Evolutionary conservation across 208 protist genomes (phyloP).

Genomic region (Borovskyia barvae): DNA sequence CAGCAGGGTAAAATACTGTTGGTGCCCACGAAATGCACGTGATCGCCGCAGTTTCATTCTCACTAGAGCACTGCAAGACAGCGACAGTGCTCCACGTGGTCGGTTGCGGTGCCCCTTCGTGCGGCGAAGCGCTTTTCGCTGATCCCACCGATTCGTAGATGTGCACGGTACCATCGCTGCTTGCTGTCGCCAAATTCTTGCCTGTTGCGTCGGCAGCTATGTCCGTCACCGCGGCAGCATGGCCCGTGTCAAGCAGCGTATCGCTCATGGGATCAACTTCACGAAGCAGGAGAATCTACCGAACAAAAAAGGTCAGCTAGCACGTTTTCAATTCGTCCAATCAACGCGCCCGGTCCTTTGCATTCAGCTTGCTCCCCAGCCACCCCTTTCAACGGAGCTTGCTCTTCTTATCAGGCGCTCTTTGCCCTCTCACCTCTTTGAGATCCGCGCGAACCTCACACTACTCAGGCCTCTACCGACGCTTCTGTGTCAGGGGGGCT

Average conservation of each 20-base stretch:
- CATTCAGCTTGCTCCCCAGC: no score
- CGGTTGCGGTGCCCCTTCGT: conserved; percentile 27
- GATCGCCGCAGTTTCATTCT: conserved; percentile 39
- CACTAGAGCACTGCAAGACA: conserved; percentile 23
- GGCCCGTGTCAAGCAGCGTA: conserved; percentile 62
- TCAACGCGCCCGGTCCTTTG: no score
- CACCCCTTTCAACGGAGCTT: no score
- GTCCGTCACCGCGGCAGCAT: conserved; percentile 60
- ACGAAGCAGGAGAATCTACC: not conserved
- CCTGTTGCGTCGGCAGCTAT: conserved; percentile 63
- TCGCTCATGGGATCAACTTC: conserved; percentile 34
- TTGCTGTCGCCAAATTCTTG: conserved; percentile 56
- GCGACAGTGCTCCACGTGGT: conserved; percentile 18
- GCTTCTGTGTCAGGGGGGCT: no score
- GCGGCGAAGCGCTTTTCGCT: conserved; percentile 20
- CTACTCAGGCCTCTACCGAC: no score
- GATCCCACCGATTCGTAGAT: conserved; percentile 39
- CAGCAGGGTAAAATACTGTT: conserved; percentile 44
- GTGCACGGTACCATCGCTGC: conserved; percentile 64
- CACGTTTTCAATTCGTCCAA: no score
- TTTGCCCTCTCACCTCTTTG: no score
- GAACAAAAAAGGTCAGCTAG: conserved; percentile 3
- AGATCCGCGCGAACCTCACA: no score
- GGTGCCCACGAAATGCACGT: conserved; percentile 81
- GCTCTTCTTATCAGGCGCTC: not conserved